Evolutionary conservation across 2,329 filamentous ascomycete species (phyloP), one percentile per base, ranked within the genome.

Genomic region (Colletotrichum lupini): DNA sequence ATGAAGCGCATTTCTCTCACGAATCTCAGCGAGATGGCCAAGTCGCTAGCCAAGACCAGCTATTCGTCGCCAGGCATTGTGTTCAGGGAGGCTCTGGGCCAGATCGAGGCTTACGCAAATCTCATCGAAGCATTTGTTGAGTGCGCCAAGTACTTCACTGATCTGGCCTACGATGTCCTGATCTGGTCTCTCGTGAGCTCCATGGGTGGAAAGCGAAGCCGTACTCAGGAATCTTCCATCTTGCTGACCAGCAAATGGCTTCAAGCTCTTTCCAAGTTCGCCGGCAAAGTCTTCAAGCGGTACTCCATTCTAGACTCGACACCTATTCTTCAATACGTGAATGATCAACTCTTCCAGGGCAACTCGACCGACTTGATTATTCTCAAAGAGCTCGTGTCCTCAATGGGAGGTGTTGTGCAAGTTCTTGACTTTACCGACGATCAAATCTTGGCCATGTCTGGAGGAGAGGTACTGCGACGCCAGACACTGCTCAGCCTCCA

Each of bases 91-190:
- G 95, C 95, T 7, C 91, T 99, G 71, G 92, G 92, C 75, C 95
- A 98, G 81, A 94, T 98, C 72, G 95, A 99, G 82, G 92, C 93
- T 0, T 99, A 99, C 81, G 94, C 93, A 80, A 99, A 98, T 80
- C 89, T 99, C 74, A 98, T 98, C 69, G 94, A 98, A 74, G 94
- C 95, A 5, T 94, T 99, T 74, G 95, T 98, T 16, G 95, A 98
- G 80, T 98, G 95, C 79, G 95, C 94, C 52, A 93, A 94, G 78
- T 98, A 98, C 81, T 98, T 98, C 77, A 98, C 96, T 1, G 92
- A 94, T 67, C 85, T 99, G 49, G 96, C 94, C 0, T 98, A 98
- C 80, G 97, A 99, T 81, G 94, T 98, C 37, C 87, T 99, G 57
- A 94, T 95, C 4, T 99, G 96, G 95, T 94, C 95, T 24, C 86